phyloP scores from a whole-genome alignment of 2,329 filamentous ascomycete genomes.

The Neonectria magnoliae region DNA sequence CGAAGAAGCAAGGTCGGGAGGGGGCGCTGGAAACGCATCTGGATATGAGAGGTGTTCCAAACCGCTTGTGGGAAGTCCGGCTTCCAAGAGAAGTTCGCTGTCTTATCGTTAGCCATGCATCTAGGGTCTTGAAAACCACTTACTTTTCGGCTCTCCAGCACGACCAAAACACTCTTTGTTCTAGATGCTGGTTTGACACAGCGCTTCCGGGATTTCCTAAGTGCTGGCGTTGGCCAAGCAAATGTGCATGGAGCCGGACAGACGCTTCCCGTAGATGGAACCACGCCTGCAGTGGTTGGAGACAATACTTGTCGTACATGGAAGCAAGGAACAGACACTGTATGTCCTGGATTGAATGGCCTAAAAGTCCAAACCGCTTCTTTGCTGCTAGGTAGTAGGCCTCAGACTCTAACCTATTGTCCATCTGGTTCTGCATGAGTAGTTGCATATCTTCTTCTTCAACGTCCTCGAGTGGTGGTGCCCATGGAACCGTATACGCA shows the following conservation, averaged over 20 bases:
- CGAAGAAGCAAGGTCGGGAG: constrained; percentile 7
- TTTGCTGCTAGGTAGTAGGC: constrained; percentile 21
- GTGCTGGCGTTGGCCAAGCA: constrained; percentile 20
- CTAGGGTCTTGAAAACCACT: not conserved
- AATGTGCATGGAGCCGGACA: constrained; percentile 11
- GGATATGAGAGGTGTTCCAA: constrained; percentile 21
- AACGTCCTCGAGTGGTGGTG: not conserved
- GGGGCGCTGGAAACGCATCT: constrained; percentile 16
- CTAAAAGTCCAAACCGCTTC: constrained; percentile 23
- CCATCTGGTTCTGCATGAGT: constrained; percentile 1
- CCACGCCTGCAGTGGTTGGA: constrained; percentile 23
- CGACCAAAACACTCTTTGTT: constrained; percentile 26
- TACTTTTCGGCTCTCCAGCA: constrained; percentile 26
- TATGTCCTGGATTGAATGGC: constrained; percentile 19
- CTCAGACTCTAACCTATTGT: constrained; percentile 9
- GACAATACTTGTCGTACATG: constrained; percentile 24
- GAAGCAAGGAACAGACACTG: constrained; percentile 24
- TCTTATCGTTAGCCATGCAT: not conserved
- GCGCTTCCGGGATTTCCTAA: not conserved
- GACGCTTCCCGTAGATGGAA: constrained; percentile 23
- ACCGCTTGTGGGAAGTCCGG: constrained; percentile 15
- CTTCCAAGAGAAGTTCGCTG: constrained; percentile 21
- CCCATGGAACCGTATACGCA: constrained; percentile 18
- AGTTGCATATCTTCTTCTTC: not conserved
- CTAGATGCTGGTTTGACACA: constrained; percentile 9